Evolutionary conservation across 257 asterid genomes (phyloP), one percentile per base, ranked within the genome.

Genomic region (Nicotiana attenuata): DNA sequence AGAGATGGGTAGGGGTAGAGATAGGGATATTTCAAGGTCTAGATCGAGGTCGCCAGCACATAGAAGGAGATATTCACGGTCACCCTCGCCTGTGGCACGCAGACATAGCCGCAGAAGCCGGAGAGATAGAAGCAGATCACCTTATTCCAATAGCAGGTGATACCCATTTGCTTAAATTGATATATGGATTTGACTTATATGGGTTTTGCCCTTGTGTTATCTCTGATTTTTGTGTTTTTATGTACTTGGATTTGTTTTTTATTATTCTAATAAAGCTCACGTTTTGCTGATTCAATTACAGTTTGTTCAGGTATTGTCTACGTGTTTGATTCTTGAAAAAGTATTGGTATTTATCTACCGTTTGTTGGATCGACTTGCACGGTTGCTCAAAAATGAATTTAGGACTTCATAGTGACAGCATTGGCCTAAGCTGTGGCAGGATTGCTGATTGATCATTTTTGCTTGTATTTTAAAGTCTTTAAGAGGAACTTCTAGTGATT

Each of bases 81-180:
- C 98, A 8, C 98, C 94, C 82, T 93, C 98, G 65, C 98, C 97
- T 86, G 92, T 87, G 85, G 89, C 78, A 35, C 87, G 82, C 71
- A 89, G 94, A 90, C 83, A 89, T 83, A 90, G 91, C 81, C 96
- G 94, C 86, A 92, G 97, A 87, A 94, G 90, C 89, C 88, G 97
- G 87, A 90, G 98, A 81, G 95, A 94, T 52, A 92, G 95, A 86
- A 94, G 90, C 89, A 91, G 96, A 84, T 92, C 98, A 82, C 98
- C 97, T 85, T 89, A 90, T 90, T 89, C 93, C 67, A 17, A 85
- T 82, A 96, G 94, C 94, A 96, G 99, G 99, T 96, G 96, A 89
- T 96, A 94, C 97, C 95, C 90, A 89, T 89, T 91, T 87, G 60
- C 97, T 84, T 65, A 80, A 29, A 66, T 65, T 33, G 67, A 35